A percentile compares a stretch with the other conserved stretches of the same genome.
These are phyloP conservation scores for Aristolochia contorta DNA, from an alignment of 164 flowering plant genomes.

Conservation along the genomic window DNA sequence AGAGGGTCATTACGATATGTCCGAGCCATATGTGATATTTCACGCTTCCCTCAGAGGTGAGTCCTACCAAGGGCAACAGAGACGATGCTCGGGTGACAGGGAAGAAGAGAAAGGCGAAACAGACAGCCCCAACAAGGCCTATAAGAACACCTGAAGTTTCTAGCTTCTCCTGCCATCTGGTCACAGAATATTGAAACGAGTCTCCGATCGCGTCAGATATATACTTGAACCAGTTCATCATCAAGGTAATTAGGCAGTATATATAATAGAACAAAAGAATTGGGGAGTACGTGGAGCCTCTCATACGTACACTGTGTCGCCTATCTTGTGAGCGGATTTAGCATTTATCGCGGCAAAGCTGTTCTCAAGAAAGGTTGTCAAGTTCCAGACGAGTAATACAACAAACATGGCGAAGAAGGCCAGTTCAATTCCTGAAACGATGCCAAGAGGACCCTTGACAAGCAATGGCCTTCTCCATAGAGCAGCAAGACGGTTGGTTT, in stretches of 20 bases:
- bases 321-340: conserved; percentile 11
- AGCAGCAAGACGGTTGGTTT: not conserved
- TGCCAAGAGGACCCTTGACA: conserved; percentile 70
- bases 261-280: no score
- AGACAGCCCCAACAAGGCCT: conserved; percentile 59
- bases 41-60: conserved; percentile 18
- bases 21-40: conserved; percentile 90
- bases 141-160: conserved; percentile 28
- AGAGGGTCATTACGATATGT: conserved; percentile 49
- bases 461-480: conserved; percentile 40
- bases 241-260: no score
- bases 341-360: conserved; percentile 24
- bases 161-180: conserved; percentile 59
- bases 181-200: not conserved
- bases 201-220: not conserved
- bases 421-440: conserved; percentile 48
- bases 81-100: conserved; percentile 76
- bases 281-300: no score
- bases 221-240: no score
- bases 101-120: conserved; percentile 54
- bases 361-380: conserved; percentile 26
- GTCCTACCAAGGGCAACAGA: conserved; percentile 43
- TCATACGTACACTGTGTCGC: conserved; percentile 27
- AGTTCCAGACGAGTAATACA: conserved; percentile 59
- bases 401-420: conserved; percentile 53